Evolutionary conservation across 495 filamentous ascomycete species (phyloP).

Genomic region (Aspergillus hancockii): DNA sequence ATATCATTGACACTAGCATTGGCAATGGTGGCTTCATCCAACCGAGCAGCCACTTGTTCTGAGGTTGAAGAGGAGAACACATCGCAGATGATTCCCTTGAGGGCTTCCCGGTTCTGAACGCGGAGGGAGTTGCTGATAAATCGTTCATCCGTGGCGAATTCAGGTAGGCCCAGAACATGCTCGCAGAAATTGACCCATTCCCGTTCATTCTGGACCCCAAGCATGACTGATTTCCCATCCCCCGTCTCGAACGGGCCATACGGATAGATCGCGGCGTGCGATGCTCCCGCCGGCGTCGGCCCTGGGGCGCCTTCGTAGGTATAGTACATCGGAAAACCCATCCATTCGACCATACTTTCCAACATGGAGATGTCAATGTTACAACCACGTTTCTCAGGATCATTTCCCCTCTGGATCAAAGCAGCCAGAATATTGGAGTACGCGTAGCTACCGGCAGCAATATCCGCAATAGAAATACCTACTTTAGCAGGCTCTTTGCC

Average conservation of each 20-base stretch:
- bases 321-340: constrained; percentile 57
- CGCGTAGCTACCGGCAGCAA: constrained; percentile 51
- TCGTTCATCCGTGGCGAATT: constrained; percentile 33
- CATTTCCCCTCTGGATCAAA: constrained; percentile 45
- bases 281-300: constrained; percentile 45
- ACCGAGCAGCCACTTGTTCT: constrained; percentile 29
- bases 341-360: constrained; percentile 57
- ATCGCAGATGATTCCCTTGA: constrained; percentile 33
- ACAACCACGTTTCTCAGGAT: constrained; percentile 35
- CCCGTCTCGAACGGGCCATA: constrained; percentile 54
- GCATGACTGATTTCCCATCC: constrained; percentile 49
- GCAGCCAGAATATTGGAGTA: constrained; percentile 53
- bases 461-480: constrained; percentile 55
- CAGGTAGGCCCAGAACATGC: constrained; percentile 33
- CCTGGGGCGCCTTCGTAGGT: constrained; percentile 39
- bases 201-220: constrained; percentile 55
- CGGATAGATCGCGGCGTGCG: constrained; percentile 53
- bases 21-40: constrained; percentile 42
- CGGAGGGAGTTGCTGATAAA: constrained; percentile 40
- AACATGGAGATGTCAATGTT: constrained; percentile 55
- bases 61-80: constrained; percentile 30
- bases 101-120: constrained; percentile 32
- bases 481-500: constrained; percentile 49
- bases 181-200: constrained; percentile 52
- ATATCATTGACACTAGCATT: constrained; percentile 55